Base-by-base conservation (phyloP, 2,329 filamentous ascomycete genomes). In the Fusarium algeriense region DNA sequence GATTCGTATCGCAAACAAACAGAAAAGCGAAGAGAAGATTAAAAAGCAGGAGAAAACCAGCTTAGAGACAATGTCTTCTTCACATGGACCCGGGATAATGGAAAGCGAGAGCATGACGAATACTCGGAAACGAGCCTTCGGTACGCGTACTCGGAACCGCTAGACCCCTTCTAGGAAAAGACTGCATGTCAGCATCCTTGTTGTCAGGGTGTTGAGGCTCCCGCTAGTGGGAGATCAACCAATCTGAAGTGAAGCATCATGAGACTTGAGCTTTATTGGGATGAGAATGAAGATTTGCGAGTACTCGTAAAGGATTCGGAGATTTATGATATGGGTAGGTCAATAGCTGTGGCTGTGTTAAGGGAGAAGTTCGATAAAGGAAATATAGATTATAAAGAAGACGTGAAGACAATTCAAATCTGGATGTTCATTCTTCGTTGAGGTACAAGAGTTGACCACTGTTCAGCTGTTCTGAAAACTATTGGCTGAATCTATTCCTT, bases 71-170 rank as follows among this genome's bases (percentile, higher is more conserved):
- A 38, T 56, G 53, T 35, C 70, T 57, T 57, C 20, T 23, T 59
- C 38, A 53, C 68, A 61, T 45, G 68, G 17, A 37, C 30, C 46
- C 28, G 45, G 50, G 60, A 40, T 19, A 62, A 44, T 40, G 15
- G 48, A 65, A 66, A 52, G 28, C 46, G 55, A 56, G 44, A 52
- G 60, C 61, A 63, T 30, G 50, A 59, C 74, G 67, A 76, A 67
- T 65, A 68, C 74, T 73, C 74, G 74, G 53, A 68, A 60, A 60
- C 23, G 26, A 17, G 5, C 4, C 15, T 35, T 60, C 63, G 69
- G 65, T 66, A 46, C 74, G 74, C 73, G 73, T 75, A 58, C 63
- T 76, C 74, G 73, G 50, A 50, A 15, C 26, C 59, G 64, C 74
- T 76, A 76, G 61, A 17, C 17, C 60, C 46, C 3, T 7, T 26